Conservation (phyloP, 352 stramenopile genomes). For the Phytophthora macrochlamydospora region DNA sequence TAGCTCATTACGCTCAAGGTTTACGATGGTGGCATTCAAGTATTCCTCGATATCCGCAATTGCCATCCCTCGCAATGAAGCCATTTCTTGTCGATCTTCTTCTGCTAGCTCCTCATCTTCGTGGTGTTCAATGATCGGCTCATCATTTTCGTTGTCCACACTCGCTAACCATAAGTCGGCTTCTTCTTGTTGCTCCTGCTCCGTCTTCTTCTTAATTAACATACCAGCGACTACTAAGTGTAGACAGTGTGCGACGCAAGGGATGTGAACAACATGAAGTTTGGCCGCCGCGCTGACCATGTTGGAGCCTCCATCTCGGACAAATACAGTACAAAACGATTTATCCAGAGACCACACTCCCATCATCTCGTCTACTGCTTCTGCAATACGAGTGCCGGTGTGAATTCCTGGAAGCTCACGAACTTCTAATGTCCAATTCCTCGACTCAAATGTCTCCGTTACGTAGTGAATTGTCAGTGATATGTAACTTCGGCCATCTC, state of each 20-base stretch:
- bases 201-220: conserved; percentile 7
- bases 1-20: conserved; percentile 1
- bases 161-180: not conserved
- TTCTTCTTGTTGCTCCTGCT: not conserved
- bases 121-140: not conserved
- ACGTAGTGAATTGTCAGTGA: conserved; percentile 19
- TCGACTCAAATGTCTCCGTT: not conserved
- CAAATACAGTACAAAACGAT: not conserved
- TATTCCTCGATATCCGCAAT: conserved; percentile 13
- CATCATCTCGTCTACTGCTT: conserved; percentile 5
- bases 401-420: conserved; percentile 13
- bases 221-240: conserved; percentile 16
- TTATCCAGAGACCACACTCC: not conserved
- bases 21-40: conserved; percentile 1
- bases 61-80: conserved; percentile 5
- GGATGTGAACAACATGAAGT: not conserved
- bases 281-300: conserved; percentile 3
- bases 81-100: conserved; percentile 8
- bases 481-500: conserved; percentile 15
- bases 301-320: conserved; percentile 9
- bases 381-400: conserved; percentile 1
- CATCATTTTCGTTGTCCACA: not conserved
- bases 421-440: conserved; percentile 16
- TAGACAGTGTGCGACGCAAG: conserved; percentile 14
- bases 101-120: conserved; percentile 13